Evolutionary conservation across 139 green algal species (phyloP), one percentile per base, ranked within the genome.

Genomic region (Monoraphidium neglectum): DNA sequence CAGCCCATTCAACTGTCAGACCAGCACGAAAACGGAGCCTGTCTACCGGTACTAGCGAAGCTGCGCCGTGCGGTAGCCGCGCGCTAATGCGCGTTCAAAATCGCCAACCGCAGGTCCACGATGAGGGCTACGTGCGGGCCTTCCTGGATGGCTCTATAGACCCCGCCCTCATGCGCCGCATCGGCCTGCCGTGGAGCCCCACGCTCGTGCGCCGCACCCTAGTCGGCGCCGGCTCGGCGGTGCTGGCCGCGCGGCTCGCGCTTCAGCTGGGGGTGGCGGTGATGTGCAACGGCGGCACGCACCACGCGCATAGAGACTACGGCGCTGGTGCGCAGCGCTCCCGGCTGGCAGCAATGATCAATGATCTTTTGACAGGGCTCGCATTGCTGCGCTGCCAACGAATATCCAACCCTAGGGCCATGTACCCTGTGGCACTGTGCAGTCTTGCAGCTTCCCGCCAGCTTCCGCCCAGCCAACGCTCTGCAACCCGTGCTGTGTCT

Each of bases 261-360:
- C 62, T 89, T 62, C 78, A 88, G 63, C 80, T 71, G 23, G 85
- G 85, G 1, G 47, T 88, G 47, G 85, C 87, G 2, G 70, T 66
- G 43, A 90, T 87, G 85, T 81, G 63, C 56, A 90, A 90, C 63
- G 87, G 87, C 5, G 87, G 87, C 49, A 92, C 87, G 1, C 87
- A 92, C 72, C 87, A 92, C 38, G 87, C 87, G 10, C 86, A 91
- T 62, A 43, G 38, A 12, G 43, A 40, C 6, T 65, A 82, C 15
- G 86, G 86, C 3, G 79, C 78, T 70, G 84, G 84, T 78, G 28
- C 24, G 72, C 24, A 51, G 62, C 6, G 57, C 57, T 30, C 30
- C 78, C 80, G 18, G 82, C 12, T 51, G 43, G n/a, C n/a, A n/a
- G n/a, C n/a, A n/a, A n/a, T n/a, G n/a, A n/a, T n/a, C n/a, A n/a